Evolutionary conservation across 306 rosid genomes (phyloP).

Genomic region (Cucumis cinereus): DNA sequence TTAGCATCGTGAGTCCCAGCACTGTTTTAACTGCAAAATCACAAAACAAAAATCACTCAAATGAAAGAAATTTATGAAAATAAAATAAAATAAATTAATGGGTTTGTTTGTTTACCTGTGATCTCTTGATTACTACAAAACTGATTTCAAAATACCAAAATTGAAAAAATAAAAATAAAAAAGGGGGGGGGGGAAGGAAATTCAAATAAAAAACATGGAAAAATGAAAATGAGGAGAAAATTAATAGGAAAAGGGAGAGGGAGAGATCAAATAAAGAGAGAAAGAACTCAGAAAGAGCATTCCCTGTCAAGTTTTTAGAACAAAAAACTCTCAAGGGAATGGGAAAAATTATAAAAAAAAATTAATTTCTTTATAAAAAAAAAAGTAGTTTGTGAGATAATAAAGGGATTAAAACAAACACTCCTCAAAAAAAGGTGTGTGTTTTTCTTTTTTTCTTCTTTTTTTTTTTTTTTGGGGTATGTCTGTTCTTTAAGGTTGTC

Average conservation of each 20-base stretch:
- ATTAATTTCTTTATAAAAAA: too few relatives aligned
- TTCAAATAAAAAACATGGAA: neutral
- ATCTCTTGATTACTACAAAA: neutral
- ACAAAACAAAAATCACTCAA: neutral
- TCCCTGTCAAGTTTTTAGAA: slow-evolving; percentile 10
- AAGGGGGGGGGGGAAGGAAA: too few relatives aligned
- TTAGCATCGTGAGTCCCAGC: slow-evolving; percentile 34
- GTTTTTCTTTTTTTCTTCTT: too few relatives aligned
- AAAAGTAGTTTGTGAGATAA: neutral
- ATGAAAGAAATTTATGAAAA: neutral
- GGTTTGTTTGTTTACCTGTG: neutral
- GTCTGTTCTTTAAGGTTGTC: neutral
- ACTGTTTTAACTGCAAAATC: slow-evolving; percentile 17
- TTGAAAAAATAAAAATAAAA: neutral
- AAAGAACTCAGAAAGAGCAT: neutral
- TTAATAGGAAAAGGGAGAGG: neutral
- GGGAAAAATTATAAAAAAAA: neutral
- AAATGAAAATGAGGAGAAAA: neutral
- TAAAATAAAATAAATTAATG: too few relatives aligned
- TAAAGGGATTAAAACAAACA: neutral
- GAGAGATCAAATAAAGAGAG: neutral
- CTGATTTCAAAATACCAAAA: neutral
- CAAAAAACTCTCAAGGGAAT: neutral
- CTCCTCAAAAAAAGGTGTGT: neutral
- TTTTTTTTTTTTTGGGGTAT: too few relatives aligned